Percentiles rank a stretch among this genome's conserved stretches.
These are phyloP conservation scores for Massarina eburnea DNA, from an alignment of 2,329 filamentous ascomycete genomes.

Conservation along the genomic window DNA sequence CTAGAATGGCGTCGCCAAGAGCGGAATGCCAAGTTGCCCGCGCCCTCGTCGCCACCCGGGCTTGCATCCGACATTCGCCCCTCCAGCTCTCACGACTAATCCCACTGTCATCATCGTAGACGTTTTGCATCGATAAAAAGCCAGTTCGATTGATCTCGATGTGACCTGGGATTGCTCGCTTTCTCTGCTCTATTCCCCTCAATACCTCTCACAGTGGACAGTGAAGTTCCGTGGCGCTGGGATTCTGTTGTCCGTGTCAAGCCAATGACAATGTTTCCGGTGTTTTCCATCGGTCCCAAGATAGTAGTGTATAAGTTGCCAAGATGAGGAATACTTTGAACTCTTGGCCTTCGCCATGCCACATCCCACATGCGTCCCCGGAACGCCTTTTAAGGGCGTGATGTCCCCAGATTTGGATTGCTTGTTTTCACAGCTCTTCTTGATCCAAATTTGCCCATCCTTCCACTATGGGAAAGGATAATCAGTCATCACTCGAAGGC, in stretches of 20 bases:
- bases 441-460: slow-evolving; percentile 16
- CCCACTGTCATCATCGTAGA: slow-evolving; percentile 18
- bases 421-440: slow-evolving; percentile 31
- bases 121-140: neutral
- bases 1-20: slow-evolving; percentile 12
- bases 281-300: slow-evolving; percentile 24
- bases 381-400: slow-evolving; percentile 28
- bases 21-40: slow-evolving; percentile 30
- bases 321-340: neutral
- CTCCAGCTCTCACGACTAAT: slow-evolving; percentile 1
- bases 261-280: slow-evolving; percentile 28
- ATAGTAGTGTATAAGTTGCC: slow-evolving; percentile 18
- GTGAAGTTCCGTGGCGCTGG: neutral
- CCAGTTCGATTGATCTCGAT: neutral
- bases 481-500: slow-evolving; percentile 35
- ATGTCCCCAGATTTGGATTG: slow-evolving; percentile 31
- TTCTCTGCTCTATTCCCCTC: neutral
- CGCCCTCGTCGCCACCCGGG: slow-evolving; percentile 15
- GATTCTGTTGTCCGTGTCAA: neutral
- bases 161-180: neutral
- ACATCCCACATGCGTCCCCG: slow-evolving; percentile 2
- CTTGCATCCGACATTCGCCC: slow-evolving; percentile 10
- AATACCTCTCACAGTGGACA: neutral
- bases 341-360: slow-evolving; percentile 3
- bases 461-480: slow-evolving; percentile 42